A percentile compares a stretch with the other conserved stretches of the same genome.
These are phyloP conservation scores for Jaapia argillacea DNA, from an alignment of 768 basidiomycete genomes.

Conservation along the genomic window DNA sequence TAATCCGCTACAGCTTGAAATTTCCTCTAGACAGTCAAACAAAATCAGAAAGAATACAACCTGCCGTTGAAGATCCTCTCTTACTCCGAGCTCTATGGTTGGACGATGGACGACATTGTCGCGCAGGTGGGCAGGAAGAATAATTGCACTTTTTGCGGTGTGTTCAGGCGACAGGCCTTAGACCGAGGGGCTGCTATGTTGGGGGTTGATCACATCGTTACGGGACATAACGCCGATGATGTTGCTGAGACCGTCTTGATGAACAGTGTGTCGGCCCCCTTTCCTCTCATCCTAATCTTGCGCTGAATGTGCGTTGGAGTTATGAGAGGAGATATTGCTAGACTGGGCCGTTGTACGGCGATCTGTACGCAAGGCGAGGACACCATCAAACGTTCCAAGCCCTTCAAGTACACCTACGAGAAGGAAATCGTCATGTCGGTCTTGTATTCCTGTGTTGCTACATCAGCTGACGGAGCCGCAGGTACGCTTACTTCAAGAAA, in stretches of 20 bases:
- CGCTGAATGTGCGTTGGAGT: slow-evolving; percentile 38
- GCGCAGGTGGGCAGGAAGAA: slow-evolving; percentile 94
- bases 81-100: slow-evolving; percentile 94
- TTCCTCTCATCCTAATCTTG: slow-evolving; percentile 2
- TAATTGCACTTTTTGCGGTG: slow-evolving; percentile 98
- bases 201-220: slow-evolving; percentile 93
- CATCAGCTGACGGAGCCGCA: slow-evolving; percentile 18
- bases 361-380: slow-evolving; percentile 96
- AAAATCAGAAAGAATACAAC: slow-evolving; percentile 91
- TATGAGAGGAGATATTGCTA: slow-evolving; percentile 95
- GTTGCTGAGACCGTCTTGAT: slow-evolving; percentile 98
- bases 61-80: slow-evolving; percentile 94
- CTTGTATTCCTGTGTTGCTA: slow-evolving; percentile 6
- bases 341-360: slow-evolving; percentile 85
- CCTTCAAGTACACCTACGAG: slow-evolving; percentile 99
- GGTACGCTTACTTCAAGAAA: slow-evolving; percentile 99
- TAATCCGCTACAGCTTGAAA: too few relatives aligned
- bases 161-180: slow-evolving; percentile 92
- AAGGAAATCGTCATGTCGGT: slow-evolving; percentile 99
- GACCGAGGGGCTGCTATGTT: slow-evolving; percentile 89
- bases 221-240: slow-evolving; percentile 98
- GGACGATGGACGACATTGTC: slow-evolving; percentile 98
- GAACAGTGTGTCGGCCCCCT: slow-evolving; percentile 64
- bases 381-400: slow-evolving; percentile 93
- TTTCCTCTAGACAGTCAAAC: slow-evolving; percentile 92